Percentiles rank a stretch among this genome's conserved stretches.
These are phyloP conservation scores for Penicillium corylophilum DNA, from an alignment of 2,329 filamentous ascomycete genomes.

Conservation along the genomic window DNA sequence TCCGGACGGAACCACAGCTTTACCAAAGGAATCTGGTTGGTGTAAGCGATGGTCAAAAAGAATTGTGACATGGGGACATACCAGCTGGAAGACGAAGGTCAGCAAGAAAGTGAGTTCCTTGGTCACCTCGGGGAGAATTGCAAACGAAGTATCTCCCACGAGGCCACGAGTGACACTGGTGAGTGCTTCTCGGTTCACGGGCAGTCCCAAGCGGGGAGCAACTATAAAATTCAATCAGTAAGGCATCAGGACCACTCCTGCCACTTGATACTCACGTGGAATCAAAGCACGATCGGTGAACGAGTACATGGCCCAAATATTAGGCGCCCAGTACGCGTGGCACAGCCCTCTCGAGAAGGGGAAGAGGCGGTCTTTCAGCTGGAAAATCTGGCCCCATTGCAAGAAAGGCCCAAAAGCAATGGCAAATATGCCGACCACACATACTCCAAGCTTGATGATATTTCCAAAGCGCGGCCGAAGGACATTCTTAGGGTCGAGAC, in stretches of 20 bases:
- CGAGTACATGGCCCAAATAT: conserved; percentile 95
- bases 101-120: conserved; percentile 77
- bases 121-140: conserved; percentile 82
- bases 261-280: conserved; percentile 52
- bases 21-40: conserved; percentile 64
- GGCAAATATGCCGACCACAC: conserved; percentile 69
- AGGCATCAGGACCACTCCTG: neutral
- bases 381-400: conserved; percentile 75
- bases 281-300: conserved; percentile 84
- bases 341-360: conserved; percentile 92
- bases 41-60: conserved; percentile 14
- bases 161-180: conserved; percentile 89
- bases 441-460: conserved; percentile 75
- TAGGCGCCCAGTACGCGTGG: conserved; percentile 98
- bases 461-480: conserved; percentile 76
- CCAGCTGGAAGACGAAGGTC: conserved; percentile 77
- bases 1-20: conserved; percentile 79
- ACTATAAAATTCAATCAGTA: conserved; percentile 54
- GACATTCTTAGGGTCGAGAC: conserved; percentile 72
- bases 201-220: conserved; percentile 75
- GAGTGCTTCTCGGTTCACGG: conserved; percentile 71
- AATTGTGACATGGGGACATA: conserved; percentile 34
- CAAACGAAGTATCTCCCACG: conserved; percentile 91
- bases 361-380: conserved; percentile 81
- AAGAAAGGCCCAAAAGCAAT: conserved; percentile 89